Evolutionary conservation across 768 basidiomycete genomes (phyloP).

Genomic region (Suillus ampliporus): DNA sequence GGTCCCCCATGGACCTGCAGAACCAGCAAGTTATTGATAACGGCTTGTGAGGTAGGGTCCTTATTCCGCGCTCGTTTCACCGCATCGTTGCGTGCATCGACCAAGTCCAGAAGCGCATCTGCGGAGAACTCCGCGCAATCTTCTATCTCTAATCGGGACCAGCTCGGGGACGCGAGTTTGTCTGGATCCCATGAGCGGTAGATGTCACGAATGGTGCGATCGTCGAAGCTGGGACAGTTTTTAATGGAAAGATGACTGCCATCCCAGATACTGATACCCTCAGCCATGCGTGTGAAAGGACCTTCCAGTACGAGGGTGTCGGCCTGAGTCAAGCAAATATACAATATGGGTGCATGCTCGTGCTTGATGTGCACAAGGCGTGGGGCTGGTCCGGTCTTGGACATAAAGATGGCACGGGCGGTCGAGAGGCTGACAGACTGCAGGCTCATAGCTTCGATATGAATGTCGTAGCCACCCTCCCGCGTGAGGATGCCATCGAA

Average conservation of each 20-base stretch:
- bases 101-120: not conserved
- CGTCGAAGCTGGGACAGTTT: not conserved
- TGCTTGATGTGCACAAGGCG: conserved; percentile 4
- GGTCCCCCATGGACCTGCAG: not conserved
- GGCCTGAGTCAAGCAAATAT: not conserved
- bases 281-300: not conserved
- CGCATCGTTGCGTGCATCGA: conserved; percentile 1
- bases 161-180: conserved; percentile 2
- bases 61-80: conserved; percentile 2
- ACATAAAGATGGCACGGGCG: conserved; percentile 55
- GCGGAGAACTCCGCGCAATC: not conserved
- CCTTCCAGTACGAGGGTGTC: conserved; percentile 6
- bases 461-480: not conserved
- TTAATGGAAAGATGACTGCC: conserved; percentile 1
- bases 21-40: not conserved
- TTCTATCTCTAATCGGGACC: conserved; percentile 6
- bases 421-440: conserved; percentile 11
- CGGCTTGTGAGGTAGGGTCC: not conserved
- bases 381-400: conserved; percentile 57
- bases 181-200: not conserved
- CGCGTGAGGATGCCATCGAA: not conserved
- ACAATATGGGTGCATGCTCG: not conserved
- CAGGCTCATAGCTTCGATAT: conserved; percentile 12
- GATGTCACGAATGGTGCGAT: not conserved
- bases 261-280: conserved; percentile 1